A percentile compares a stretch with the other conserved stretches of the same genome.
phyloP scores from a whole-genome alignment of 345 rosid species.

The Bruguiera sexangula region DNA sequence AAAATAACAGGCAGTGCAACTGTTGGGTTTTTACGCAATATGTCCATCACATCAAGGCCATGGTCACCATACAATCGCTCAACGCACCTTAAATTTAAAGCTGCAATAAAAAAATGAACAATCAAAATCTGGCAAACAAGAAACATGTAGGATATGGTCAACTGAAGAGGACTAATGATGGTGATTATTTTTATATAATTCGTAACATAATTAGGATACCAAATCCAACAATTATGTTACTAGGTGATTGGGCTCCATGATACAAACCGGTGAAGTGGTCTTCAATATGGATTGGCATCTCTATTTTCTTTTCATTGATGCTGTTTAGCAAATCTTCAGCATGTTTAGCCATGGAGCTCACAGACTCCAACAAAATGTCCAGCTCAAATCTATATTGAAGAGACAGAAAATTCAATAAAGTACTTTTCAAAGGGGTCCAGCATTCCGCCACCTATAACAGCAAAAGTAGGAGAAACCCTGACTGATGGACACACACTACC shows the following conservation, averaged over 20 bases:
- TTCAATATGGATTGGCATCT: slow-evolving; percentile 53
- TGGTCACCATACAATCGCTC: slow-evolving; percentile 25
- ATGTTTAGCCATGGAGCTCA: slow-evolving; percentile 73
- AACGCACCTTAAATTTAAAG: slow-evolving; percentile 76
- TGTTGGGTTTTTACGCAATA: slow-evolving; percentile 1
- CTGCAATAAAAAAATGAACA: slow-evolving; percentile 39
- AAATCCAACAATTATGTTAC: background rate
- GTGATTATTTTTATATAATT: too few relatives aligned
- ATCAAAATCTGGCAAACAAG: slow-evolving; percentile 6
- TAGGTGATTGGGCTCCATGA: slow-evolving; percentile 3
- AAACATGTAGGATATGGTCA: background rate
- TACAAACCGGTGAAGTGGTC: slow-evolving; percentile 77
- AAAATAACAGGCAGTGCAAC: background rate
- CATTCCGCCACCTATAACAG: background rate
- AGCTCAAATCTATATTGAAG: slow-evolving; percentile 72
- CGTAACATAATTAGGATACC: too few relatives aligned
- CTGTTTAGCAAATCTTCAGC: slow-evolving; percentile 69
- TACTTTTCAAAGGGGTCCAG: background rate
- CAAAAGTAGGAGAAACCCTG: background rate
- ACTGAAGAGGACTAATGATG: background rate
- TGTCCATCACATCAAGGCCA: slow-evolving; percentile 1
- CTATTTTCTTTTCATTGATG: slow-evolving; percentile 62
- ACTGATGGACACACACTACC: slow-evolving; percentile 40
- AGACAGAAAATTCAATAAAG: background rate
- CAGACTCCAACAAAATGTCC: slow-evolving; percentile 96